Conservation (phyloP, 257 asterid species). For the Solanum pennellii region DNA sequence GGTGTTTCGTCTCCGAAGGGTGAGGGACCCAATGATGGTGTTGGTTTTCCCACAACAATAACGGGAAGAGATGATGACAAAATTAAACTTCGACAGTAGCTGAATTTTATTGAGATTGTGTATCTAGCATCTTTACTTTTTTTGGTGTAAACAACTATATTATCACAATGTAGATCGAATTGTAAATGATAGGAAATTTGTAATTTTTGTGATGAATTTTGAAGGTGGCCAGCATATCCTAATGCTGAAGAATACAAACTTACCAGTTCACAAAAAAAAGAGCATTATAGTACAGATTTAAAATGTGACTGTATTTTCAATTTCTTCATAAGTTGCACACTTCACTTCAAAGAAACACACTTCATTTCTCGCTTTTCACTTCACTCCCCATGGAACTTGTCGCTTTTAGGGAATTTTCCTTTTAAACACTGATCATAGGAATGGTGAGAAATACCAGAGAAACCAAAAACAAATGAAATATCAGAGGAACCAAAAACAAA, state of each 20-base stretch:
- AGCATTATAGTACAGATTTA: neutral
- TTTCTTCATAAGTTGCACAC: neutral
- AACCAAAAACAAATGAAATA: neutral
- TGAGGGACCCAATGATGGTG: too few species aligned
- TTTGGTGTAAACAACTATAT: neutral
- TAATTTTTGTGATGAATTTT: neutral
- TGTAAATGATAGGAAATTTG: neutral
- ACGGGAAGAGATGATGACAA: neutral
- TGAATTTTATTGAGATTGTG: neutral
- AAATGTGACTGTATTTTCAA: neutral
- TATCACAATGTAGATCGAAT: neutral
- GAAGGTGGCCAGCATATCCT: neutral
- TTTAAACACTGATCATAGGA: neutral
- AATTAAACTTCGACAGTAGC: neutral
- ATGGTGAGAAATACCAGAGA: neutral
- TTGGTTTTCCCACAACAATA: too few species aligned
- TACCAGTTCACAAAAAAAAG: neutral
- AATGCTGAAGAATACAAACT: neutral
- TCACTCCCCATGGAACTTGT: neutral
- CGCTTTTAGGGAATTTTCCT: neutral
- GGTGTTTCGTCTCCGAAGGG: too few species aligned
- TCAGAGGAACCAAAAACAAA: neutral
- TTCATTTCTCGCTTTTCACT: neutral
- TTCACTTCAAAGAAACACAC: neutral
- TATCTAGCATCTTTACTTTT: neutral